Evolutionary conservation across 2,329 filamentous ascomycete genomes (phyloP), one percentile per base, ranked within the genome.

Genomic region (Phialophora tarda): DNA sequence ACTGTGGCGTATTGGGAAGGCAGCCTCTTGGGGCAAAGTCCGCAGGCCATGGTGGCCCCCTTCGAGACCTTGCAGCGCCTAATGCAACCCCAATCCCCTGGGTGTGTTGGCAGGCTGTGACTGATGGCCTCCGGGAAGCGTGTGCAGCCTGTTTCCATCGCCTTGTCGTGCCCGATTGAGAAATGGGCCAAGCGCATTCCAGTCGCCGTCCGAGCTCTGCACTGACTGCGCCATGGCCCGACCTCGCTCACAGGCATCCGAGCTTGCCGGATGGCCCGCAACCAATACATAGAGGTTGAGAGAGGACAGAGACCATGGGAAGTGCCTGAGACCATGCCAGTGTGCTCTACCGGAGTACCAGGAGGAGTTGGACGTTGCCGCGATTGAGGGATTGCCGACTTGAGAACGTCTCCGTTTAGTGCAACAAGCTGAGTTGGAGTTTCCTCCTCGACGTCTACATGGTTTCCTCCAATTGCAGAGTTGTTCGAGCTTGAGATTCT

Each of bases 31-130:
- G 24, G 24, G 48, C 24, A 51, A 24, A 3, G 21, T 28, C 48
- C 48, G 48, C 48, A 51, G 12, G 24, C 48, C 21, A 44, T 51
- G 14, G 21, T 51, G 48, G 26, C 24, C 48, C n/a, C 48, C 48
- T 51, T 51, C 23, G 48, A 51, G 48, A 26, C 48, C 48, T 51
- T 11, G 21, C 48, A 24, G 48, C 48, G 48, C 48, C 48, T 51
- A 23, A 14, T 51, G 48, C 48, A 51, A 51, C 48, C 48, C 14
- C 38, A 44, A 21, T 23, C 21, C 48, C 48, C 48, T 26, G 10
- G 21, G 14, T 17, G 48, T 51, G 23, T 17, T 51, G 48, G 48
- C 48, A 26, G 17, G 17, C 44, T 48, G 44, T 23, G 17, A 48
- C 21, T n/a, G 44, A 48, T 23, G 21, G 21, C 44, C 44, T 23